Conservation (phyloP, 2,329 filamentous ascomycete species). For the Phyllosticta citriasiana region DNA sequence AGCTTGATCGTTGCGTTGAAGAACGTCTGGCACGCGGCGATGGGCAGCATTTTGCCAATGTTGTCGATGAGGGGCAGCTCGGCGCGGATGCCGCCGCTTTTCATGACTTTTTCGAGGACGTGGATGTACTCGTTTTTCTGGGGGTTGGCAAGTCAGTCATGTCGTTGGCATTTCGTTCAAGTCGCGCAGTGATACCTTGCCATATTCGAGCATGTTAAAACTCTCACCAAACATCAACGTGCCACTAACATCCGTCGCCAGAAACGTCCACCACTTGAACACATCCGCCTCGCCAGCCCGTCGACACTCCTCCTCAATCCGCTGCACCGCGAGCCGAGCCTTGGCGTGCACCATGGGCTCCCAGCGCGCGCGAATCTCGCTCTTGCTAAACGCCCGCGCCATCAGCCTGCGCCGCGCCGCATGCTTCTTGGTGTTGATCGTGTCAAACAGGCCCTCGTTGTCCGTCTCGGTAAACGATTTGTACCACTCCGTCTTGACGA, state of each 20-base stretch:
- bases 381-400: constrained; percentile 27
- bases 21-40: constrained; percentile 21
- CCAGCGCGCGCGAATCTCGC: constrained; percentile 26
- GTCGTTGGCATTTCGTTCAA: neutral
- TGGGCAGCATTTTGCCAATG: constrained; percentile 22
- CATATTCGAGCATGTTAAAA: constrained; percentile 42
- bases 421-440: constrained; percentile 27
- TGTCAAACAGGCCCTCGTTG: constrained; percentile 25
- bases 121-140: constrained; percentile 27
- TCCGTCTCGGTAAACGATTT: neutral
- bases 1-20: constrained; percentile 27
- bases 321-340: constrained; percentile 31
- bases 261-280: constrained; percentile 45
- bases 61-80: constrained; percentile 26
- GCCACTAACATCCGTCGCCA: constrained; percentile 46
- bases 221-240: constrained; percentile 48
- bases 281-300: constrained; percentile 32
- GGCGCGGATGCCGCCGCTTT: constrained; percentile 26
- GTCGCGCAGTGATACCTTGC: constrained; percentile 30
- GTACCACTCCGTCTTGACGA: constrained; percentile 2
- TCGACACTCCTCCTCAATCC: constrained; percentile 36
- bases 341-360: constrained; percentile 27
- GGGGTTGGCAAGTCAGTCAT: neutral
- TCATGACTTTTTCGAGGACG: constrained; percentile 26
- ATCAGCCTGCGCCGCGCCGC: constrained; percentile 27